A percentile compares a stretch with the other conserved stretches of the same genome.
Conservation (phyloP, 805 yeast genomes). For the Hagleromyces aurorensis region DNA sequence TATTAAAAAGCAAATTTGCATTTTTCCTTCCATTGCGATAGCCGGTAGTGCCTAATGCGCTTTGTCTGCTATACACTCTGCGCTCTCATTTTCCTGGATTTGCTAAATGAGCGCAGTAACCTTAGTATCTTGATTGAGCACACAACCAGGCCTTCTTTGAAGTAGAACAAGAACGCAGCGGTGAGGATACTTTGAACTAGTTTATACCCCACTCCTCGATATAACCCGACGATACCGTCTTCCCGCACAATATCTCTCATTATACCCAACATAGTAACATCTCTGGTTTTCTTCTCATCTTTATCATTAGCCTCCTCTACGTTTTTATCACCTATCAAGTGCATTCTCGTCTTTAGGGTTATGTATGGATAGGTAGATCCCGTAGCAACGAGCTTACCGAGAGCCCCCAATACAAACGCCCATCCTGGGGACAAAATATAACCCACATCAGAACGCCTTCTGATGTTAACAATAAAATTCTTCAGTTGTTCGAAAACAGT, state of each 20-base stretch:
- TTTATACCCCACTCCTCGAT: slow-evolving; percentile 75
- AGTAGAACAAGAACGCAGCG: slow-evolving; percentile 83
- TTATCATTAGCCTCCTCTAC: slow-evolving; percentile 8
- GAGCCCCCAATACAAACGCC: slow-evolving; percentile 81
- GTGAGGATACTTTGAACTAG: slow-evolving; percentile 77
- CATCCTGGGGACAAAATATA: slow-evolving; percentile 50
- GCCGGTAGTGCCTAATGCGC: not conserved
- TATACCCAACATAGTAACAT: slow-evolving; percentile 38
- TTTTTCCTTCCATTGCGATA: not conserved
- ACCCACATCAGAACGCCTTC: slow-evolving; percentile 33
- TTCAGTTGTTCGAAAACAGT: slow-evolving; percentile 84
- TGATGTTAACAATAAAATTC: slow-evolving; percentile 47
- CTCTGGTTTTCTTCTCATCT: slow-evolving; percentile 1
- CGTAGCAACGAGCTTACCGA: slow-evolving; percentile 87
- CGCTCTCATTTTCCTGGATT: slow-evolving; percentile 3
- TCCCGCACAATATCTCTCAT: slow-evolving; percentile 50
- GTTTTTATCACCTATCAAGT: slow-evolving; percentile 42
- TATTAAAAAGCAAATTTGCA: not conserved
- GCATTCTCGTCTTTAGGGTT: slow-evolving; percentile 85
- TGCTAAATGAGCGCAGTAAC: slow-evolving; percentile 19
- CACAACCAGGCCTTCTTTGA: slow-evolving; percentile 74
- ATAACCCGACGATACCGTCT: slow-evolving; percentile 73
- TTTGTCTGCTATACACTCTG: slow-evolving; percentile 3
- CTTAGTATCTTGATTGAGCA: slow-evolving; percentile 49
- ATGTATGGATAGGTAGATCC: slow-evolving; percentile 84